Evolutionary conservation across 306 rosid species (phyloP), one percentile per base, ranked within the genome.

Genomic region (Ochetophila trinervis): DNA sequence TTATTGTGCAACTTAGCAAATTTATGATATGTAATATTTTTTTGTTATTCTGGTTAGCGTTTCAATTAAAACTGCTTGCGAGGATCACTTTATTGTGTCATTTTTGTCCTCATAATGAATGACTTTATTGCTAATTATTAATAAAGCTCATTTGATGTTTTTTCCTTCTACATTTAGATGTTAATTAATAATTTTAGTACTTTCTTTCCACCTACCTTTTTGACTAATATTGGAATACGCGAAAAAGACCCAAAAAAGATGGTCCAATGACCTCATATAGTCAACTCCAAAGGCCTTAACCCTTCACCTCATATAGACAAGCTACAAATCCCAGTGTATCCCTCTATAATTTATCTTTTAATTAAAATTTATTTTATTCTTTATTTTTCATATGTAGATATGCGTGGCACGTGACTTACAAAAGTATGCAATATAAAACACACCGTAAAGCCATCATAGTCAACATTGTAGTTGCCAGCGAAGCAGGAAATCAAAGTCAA

Each of bases 201-300:
- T 75, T 51, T 70, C 44, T 70, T 77, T 65, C 62, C 68, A 62
- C 83, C 77, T 71, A 68, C 63, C 62, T 59, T 45, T 37, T 75
- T 77, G 82, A 80, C 78, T 66, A 74, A 20, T 42, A 27, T 44
- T 19, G 30, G 63, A 57, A 74, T 50, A 11, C 22, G 37, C 66
- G 76, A 76, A 72, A 80, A 56, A 12, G 81, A 60, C 72, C 30
- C 4, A 19, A 12, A 59, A 17, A 51, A 70, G 66, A 13, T 57
- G 30, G 45, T 57, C 62, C 42, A 30, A 57, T 5, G 45, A 32
- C 62, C 22, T 21, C 42, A 18, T 11, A 37, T 37, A 54, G 62
- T 54, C 53, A 67, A 54, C 36, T 67, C 27, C 14, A 27, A 67
- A 48, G 37, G 4, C 32, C 32, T 27, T 23, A 22, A 24, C 32